These are phyloP conservation scores for Crithidia brevicula DNA, from an alignment of 208 protist genomes.

Conservation along the genomic window DNA sequence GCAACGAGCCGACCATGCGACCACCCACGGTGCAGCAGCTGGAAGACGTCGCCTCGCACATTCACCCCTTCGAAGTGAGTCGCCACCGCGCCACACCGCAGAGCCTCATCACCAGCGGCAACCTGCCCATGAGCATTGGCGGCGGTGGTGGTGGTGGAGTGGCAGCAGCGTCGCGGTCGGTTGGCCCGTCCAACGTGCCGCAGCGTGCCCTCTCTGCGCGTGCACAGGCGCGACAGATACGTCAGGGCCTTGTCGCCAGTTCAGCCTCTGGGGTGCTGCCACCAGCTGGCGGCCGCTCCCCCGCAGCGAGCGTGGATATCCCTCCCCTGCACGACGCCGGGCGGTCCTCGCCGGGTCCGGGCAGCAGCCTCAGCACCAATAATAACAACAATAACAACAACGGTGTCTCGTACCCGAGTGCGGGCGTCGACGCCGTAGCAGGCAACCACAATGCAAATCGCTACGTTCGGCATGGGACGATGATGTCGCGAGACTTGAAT, in stretches of 20 bases:
- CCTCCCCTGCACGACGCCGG: neutral
- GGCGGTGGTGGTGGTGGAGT: neutral
- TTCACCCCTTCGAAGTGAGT: constrained; percentile 32
- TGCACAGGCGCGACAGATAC: constrained; percentile 18
- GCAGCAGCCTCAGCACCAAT: no score
- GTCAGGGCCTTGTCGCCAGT: constrained; percentile 15
- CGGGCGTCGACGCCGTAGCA: neutral
- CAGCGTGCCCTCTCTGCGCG: constrained; percentile 25
- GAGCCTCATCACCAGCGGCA: neutral
- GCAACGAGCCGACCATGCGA: constrained; percentile 16
- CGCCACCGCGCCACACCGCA: constrained; percentile 22
- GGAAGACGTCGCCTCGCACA: constrained; percentile 26
- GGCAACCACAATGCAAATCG: constrained; percentile 9
- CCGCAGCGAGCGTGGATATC: constrained; percentile 14
- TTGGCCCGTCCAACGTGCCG: neutral
- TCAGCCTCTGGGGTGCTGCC: constrained; percentile 2
- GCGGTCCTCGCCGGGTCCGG: neutral
- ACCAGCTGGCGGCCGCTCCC: constrained; percentile 1
- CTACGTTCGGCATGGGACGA: constrained; percentile 15
- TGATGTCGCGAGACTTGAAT: constrained; percentile 32
- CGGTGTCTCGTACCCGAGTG: neutral
- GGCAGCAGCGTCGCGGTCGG: neutral
- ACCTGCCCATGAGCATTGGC: neutral
- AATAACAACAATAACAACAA: neutral
- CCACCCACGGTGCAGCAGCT: constrained; percentile 47